A percentile compares a stretch with the other conserved stretches of the same genome.
Evolutionary conservation across 228 moss, liverwort and hornwort species (phyloP).

Genomic region (Sphagnum fallax): DNA sequence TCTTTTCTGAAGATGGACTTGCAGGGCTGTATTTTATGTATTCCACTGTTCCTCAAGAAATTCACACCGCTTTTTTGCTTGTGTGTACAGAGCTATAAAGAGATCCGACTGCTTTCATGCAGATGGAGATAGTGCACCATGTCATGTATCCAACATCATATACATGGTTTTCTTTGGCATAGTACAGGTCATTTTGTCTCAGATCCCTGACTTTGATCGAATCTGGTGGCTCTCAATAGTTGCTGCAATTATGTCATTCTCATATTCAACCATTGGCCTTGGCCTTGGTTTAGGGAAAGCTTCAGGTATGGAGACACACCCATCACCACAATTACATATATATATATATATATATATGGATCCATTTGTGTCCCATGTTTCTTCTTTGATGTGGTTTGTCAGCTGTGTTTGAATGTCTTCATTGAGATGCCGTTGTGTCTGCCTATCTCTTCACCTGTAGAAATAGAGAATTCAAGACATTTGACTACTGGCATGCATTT

Average conservation of each 20-base stretch:
- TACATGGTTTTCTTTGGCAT: slow-evolving; percentile 55
- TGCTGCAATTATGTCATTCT: slow-evolving; percentile 80
- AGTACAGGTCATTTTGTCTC: slow-evolving; percentile 60
- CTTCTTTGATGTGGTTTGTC: neutral
- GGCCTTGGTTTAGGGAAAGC: slow-evolving; percentile 55
- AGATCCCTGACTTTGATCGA: slow-evolving; percentile 70
- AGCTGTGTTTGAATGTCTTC: neutral
- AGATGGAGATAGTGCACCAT: neutral
- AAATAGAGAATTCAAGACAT: too few species aligned
- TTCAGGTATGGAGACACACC: slow-evolving; percentile 15
- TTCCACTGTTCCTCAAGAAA: neutral
- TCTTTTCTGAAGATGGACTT: too few species aligned
- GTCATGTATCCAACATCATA: slow-evolving; percentile 38
- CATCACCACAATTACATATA: too few species aligned
- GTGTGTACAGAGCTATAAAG: slow-evolving; percentile 56
- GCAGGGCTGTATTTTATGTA: neutral
- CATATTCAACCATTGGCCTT: slow-evolving; percentile 58
- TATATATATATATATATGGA: neutral
- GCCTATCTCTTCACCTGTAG: too few species aligned
- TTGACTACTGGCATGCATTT: neutral
- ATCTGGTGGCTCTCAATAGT: slow-evolving; percentile 90
- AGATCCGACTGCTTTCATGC: slow-evolving; percentile 39
- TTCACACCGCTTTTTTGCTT: neutral
- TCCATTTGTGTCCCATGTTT: neutral
- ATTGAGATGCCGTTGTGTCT: too few species aligned